These are phyloP conservation scores for Ulmus americana DNA, from an alignment of 331 rosid species.

Conservation along the genomic window DNA sequence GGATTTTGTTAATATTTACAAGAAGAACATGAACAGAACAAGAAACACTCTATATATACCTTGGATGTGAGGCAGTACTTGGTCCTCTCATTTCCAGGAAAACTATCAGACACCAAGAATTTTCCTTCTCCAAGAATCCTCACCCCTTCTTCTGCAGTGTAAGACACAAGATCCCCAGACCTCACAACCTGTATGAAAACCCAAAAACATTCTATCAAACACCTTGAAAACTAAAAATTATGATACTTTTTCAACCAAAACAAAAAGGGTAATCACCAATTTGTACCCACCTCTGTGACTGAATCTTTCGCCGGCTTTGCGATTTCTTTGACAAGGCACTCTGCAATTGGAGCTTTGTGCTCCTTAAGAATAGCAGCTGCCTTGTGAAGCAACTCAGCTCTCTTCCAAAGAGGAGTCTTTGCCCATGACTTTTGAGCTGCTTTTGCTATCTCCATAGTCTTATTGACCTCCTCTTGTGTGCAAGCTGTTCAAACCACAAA, in stretches of 20 bases:
- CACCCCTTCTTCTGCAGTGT: constrained; percentile 31
- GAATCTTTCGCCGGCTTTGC: constrained; percentile 98
- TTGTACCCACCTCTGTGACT: constrained; percentile 58
- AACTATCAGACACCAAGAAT: constrained; percentile 91
- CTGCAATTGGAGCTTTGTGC: constrained; percentile 81
- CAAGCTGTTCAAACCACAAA: constrained; percentile 46
- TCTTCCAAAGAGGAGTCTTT: constrained; percentile 90
- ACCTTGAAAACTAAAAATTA: not conserved
- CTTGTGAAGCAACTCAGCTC: constrained; percentile 94
- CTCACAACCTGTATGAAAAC: constrained; percentile 74
- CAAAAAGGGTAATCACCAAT: not conserved
- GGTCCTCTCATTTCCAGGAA: constrained; percentile 96
- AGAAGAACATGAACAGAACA: not conserved
- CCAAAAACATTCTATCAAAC: constrained; percentile 6
- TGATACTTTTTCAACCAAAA: not conserved
- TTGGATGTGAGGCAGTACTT: constrained; percentile 94
- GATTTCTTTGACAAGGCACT: constrained; percentile 83
- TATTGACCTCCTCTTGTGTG: constrained; percentile 88
- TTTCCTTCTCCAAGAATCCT: constrained; percentile 96
- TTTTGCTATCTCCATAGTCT: constrained; percentile 73
- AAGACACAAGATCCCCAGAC: constrained; percentile 92
- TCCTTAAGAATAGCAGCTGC: constrained; percentile 91
- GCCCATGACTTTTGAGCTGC: constrained; percentile 90
- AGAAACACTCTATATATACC: constrained; percentile 30
- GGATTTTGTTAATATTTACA: not conserved